These are phyloP conservation scores for Pecoramyces ruminantium DNA, from an alignment of 192 early-diverging fungal genomes.

Conservation along the genomic window DNA sequence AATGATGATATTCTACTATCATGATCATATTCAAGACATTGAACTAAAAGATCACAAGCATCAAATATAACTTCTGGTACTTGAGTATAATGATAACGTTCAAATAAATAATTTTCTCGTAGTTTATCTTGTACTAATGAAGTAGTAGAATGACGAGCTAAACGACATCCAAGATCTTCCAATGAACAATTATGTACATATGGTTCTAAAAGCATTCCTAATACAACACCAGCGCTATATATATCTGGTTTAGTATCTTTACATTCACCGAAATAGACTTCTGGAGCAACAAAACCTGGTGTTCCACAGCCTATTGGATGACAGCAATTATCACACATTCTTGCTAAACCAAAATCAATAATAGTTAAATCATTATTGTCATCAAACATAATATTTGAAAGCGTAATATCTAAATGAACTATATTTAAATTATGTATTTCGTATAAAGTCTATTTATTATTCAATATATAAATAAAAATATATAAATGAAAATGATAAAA, in stretches of 20 bases:
- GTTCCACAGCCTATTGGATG: constrained; percentile 48
- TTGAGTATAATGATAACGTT: not conserved
- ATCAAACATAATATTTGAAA: constrained; percentile 44
- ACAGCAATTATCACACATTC: constrained; percentile 9
- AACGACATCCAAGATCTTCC: constrained; percentile 48
- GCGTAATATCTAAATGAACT: constrained; percentile 50
- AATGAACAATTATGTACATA: constrained; percentile 44
- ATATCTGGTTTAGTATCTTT: constrained; percentile 36
- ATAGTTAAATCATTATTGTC: constrained; percentile 30
- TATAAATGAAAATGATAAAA: no score
- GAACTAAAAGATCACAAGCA: not conserved
- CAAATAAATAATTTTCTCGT: not conserved
- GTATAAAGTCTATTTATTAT: constrained; percentile 16
- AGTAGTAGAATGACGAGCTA: constrained; percentile 47
- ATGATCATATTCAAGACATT: not conserved
- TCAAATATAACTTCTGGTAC: not conserved
- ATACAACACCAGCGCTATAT: constrained; percentile 47
- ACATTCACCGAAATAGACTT: constrained; percentile 20
- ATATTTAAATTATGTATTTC: constrained; percentile 41
- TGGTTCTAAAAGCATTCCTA: constrained; percentile 58
- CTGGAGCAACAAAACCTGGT: constrained; percentile 55
- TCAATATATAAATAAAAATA: no score
- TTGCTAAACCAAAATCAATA: constrained; percentile 62
- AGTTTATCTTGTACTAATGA: not conserved
- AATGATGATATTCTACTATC: not conserved